Evolutionary conservation across 2,329 filamentous ascomycete species (phyloP).

Genomic region (Magnaporthiopsis incrustans): DNA sequence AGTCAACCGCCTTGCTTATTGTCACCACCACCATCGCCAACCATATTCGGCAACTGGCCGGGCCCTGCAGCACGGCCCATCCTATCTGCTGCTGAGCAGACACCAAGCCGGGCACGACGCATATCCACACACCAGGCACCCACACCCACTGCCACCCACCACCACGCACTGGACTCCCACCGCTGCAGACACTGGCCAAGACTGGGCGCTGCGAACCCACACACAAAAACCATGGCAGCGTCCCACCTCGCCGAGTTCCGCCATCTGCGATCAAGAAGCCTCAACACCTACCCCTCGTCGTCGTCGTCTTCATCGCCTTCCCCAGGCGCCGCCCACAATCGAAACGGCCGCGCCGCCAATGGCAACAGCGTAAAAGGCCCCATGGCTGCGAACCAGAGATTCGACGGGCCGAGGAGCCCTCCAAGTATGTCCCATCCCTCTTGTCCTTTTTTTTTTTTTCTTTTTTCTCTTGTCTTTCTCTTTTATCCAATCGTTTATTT

Average conservation of each 20-base stretch:
- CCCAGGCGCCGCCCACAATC: constrained; percentile 17
- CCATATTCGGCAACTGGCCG: not conserved
- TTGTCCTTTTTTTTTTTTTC: constrained; percentile 8
- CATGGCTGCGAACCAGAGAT: constrained; percentile 32
- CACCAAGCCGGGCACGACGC: not conserved
- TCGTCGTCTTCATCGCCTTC: constrained; percentile 10
- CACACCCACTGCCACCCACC: not conserved
- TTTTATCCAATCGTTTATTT: not conserved
- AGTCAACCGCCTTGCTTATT: not conserved
- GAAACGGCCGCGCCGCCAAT: constrained; percentile 17
- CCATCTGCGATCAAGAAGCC: constrained; percentile 50
- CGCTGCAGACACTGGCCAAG: not conserved
- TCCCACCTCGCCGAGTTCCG: constrained; percentile 20
- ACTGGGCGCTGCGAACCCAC: not conserved
- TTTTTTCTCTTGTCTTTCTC: not conserved
- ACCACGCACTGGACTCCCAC: not conserved
- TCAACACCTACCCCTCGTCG: constrained; percentile 31
- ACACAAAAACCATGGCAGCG: constrained; percentile 16
- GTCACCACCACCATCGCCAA: not conserved
- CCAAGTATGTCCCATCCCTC: constrained; percentile 41
- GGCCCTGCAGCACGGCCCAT: not conserved
- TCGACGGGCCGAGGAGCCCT: constrained; percentile 55
- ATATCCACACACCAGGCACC: not conserved
- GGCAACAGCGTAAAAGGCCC: constrained; percentile 24
- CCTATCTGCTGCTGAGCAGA: not conserved